A percentile compares a stretch with the other conserved stretches of the same genome.
These are phyloP conservation scores for Pythium scleroteichum DNA, from an alignment of 352 stramenopile genomes.

Conservation along the genomic window DNA sequence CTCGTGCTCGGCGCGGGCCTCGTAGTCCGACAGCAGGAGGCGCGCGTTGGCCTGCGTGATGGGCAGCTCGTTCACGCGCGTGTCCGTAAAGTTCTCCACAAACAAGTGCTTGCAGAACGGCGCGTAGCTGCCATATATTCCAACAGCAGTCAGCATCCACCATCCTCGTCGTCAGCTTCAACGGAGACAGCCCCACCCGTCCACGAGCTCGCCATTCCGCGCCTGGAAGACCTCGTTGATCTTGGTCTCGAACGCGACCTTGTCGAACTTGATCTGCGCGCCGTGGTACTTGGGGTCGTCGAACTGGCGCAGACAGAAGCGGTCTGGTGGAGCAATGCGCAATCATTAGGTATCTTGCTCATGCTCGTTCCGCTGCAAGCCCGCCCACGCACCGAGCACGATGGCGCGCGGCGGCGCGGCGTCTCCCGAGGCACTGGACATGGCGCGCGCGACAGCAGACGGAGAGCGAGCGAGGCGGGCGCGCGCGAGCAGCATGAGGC, in stretches of 20 bases:
- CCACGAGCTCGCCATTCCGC: slow-evolving; percentile 62
- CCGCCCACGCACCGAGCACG: slow-evolving; percentile 45
- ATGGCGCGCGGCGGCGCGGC: slow-evolving; percentile 38
- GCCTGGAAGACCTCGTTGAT: slow-evolving; percentile 83
- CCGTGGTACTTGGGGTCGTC: slow-evolving; percentile 77
- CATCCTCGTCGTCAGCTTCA: too few relatives aligned
- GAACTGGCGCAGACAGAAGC: slow-evolving; percentile 85
- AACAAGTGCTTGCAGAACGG: slow-evolving; percentile 99
- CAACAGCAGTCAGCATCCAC: neutral
- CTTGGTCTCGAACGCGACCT: slow-evolving; percentile 72
- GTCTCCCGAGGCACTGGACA: slow-evolving; percentile 17
- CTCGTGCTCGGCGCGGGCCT: slow-evolving; percentile 93
- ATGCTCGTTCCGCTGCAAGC: neutral
- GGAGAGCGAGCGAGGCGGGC: neutral
- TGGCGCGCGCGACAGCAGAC: slow-evolving; percentile 8
- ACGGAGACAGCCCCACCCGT: too few relatives aligned
- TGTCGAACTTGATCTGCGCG: slow-evolving; percentile 72
- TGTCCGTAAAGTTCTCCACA: slow-evolving; percentile 93
- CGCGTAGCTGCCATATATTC: slow-evolving; percentile 83
- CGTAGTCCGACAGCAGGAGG: slow-evolving; percentile 93
- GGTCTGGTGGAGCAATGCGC: slow-evolving; percentile 36
- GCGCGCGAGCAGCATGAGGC: neutral
- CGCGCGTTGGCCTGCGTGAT: slow-evolving; percentile 95
- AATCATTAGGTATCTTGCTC: neutral
- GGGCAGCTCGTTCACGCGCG: slow-evolving; percentile 84